Percentiles rank a stretch among this genome's conserved stretches.
These are phyloP conservation scores for Globisporangium abappressorium DNA, from an alignment of 352 stramenopile genomes.

Conservation along the genomic window DNA sequence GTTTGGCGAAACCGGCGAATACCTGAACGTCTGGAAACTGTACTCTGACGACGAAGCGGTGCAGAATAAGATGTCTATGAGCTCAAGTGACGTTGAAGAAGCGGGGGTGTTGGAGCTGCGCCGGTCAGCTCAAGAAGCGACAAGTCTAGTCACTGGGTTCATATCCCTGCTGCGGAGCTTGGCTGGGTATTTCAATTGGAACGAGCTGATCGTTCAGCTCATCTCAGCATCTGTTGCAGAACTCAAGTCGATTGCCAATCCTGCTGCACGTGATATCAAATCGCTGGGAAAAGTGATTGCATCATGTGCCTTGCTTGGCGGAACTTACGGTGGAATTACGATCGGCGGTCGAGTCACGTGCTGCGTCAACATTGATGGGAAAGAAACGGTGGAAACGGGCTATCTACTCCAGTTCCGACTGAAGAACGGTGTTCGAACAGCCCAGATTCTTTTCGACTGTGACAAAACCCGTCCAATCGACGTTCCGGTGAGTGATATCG, in stretches of 20 bases:
- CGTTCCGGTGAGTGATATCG: constrained; percentile 51
- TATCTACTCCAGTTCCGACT: constrained; percentile 56
- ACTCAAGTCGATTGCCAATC: not conserved
- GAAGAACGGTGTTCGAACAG: constrained; percentile 36
- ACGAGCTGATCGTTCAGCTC: constrained; percentile 24
- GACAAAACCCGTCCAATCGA: constrained; percentile 49
- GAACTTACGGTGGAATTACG: constrained; percentile 42
- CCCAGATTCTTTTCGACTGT: constrained; percentile 67
- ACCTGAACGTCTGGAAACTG: constrained; percentile 42
- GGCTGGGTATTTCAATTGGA: constrained; percentile 29
- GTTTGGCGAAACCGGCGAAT: constrained; percentile 31
- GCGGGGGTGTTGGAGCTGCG: constrained; percentile 31
- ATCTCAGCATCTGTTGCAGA: constrained; percentile 21
- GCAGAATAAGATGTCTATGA: not conserved
- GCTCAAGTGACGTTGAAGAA: not conserved
- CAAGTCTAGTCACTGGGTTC: constrained; percentile 41
- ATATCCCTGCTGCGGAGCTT: constrained; percentile 45
- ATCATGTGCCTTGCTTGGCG: constrained; percentile 52
- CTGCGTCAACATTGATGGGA: constrained; percentile 71
- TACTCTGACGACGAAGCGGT: constrained; percentile 23
- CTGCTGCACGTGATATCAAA: not conserved
- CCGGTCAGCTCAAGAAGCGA: constrained; percentile 39
- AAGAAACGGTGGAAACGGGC: constrained; percentile 68
- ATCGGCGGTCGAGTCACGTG: constrained; percentile 64
- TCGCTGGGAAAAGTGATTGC: constrained; percentile 29